Evolutionary conservation across 495 filamentous ascomycete genomes (phyloP), one percentile per base, ranked within the genome.

Genomic region (Penicillium odoratum): DNA sequence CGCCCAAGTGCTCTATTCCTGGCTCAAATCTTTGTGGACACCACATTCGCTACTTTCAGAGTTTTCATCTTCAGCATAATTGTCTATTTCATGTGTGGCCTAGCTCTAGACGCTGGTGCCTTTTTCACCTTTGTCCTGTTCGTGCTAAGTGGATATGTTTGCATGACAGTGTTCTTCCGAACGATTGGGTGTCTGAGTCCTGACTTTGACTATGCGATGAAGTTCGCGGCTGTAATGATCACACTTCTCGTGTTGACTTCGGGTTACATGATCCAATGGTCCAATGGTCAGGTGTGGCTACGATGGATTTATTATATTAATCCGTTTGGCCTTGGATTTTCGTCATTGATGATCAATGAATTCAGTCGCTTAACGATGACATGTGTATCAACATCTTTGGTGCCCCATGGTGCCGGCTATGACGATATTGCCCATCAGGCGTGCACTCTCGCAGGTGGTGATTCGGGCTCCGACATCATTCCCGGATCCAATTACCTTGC

Each of bases 261-360:
- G 5, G 91, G 91, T 9, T 94, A 94, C 71, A 71, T 93, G 11
- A 90, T 93, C 56, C 88, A 91, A 58, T 91, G 84, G 62, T 81
- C 85, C 26, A 77, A 70, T 7, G 76, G 87, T 47, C 84, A 90
- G 55, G 85, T 86, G 7, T 92, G 89, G 89, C 71, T 91, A 25
- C 72, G 86, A 18, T 93, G 90, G 90, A 87, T 93, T 43, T 92
- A 89, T 73, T 93, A 84, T 69, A 80, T 93, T 66, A 93, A 92
- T 55, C 83, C 88, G 0, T 78, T 93, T 5, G 89, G 89, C 36
- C 78, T 92, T 3, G 82, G 85, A 0, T 93, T 94, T 69, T 79
- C 85, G 7, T 74, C 83, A 0, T 60, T 95, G 69, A 93, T 94
- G 89, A 85, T 89, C 60, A 94, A 94, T 60, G 91, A 94, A 68